Evolutionary conservation across 768 basidiomycete genomes (phyloP).

Genomic region (Nevesoporus exiguus): DNA sequence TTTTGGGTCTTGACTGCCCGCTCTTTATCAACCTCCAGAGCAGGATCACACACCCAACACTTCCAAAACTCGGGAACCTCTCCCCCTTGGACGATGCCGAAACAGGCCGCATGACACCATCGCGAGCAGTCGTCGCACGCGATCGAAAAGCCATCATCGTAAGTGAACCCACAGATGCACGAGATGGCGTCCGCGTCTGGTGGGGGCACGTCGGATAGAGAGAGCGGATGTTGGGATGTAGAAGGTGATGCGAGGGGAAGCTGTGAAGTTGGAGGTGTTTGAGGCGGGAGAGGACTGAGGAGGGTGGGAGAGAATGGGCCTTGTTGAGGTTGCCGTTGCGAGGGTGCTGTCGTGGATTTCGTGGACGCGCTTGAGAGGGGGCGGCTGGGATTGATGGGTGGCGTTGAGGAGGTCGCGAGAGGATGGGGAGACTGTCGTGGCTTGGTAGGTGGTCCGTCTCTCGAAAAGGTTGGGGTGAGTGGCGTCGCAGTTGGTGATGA

Average conservation of each 20-base stretch:
- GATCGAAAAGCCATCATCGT: conserved; percentile 83
- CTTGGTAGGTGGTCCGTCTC: conserved; percentile 13
- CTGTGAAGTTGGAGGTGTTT: conserved; percentile 12
- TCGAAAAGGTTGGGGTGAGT: neutral
- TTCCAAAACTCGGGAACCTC: conserved; percentile 70
- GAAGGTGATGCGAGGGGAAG: conserved; percentile 19
- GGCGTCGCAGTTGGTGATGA: conserved; percentile 8
- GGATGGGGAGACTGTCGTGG: conserved; percentile 17
- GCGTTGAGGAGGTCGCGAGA: conserved; percentile 15
- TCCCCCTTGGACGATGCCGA: conserved; percentile 50
- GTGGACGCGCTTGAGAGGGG: conserved; percentile 9
- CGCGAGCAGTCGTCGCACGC: conserved; percentile 79
- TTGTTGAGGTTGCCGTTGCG: conserved; percentile 13
- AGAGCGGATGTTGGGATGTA: conserved; percentile 19
- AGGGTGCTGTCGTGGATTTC: conserved; percentile 14
- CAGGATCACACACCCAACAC: conserved; percentile 67
- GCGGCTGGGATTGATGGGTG: conserved; percentile 10
- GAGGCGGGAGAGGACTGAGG: conserved; percentile 12
- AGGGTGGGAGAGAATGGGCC: conserved; percentile 19
- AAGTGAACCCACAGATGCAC: conserved; percentile 71
- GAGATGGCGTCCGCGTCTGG: conserved; percentile 48
- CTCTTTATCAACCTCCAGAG: conserved; percentile 43
- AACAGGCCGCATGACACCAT: conserved; percentile 85
- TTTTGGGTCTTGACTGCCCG: conserved; percentile 45
- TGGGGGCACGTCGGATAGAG: conserved; percentile 20